Base-by-base conservation (phyloP, 805 yeast species). In the Dipodascus geniculatus region DNA sequence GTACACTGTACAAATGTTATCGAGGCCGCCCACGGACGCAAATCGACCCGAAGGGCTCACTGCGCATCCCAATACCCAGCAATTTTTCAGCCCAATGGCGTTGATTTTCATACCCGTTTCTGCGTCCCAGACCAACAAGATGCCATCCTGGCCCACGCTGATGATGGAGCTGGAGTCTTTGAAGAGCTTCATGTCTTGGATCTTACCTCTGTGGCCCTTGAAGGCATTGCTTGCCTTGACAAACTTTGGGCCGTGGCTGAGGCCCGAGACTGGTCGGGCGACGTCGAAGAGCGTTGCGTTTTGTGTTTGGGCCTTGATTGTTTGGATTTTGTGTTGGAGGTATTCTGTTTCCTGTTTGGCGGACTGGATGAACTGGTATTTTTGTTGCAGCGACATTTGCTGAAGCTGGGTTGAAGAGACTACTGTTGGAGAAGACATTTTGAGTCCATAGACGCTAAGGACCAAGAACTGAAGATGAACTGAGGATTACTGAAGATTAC, bases 121-220 rank as follows among this genome's bases (percentile, higher is more conserved):
- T 0, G 87, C 75, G 65, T 89, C 91, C 96, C 97, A 90, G 20
- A 87, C 67, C 42, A 90, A 73, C 72, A 88, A 72, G 63, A 80
- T 85, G 1, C 96, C 96, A 67, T 90, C 97, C 64, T 87, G 96
- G 23, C 91, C 82, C 0, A 87, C 88, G 51, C 88, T 79, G 6
- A 88, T 66, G 1, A 89, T 63, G 48, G 74, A 75, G 48, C 69
- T 66, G n/a, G 85, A 76, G 63, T 83, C 82, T 0, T 72, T 65
- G 53, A 81, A 76, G 95, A 96, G 86, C 52, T 79, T 72, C 54
- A 85, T 71, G 55, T 81, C 79, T 6, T 82, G 75, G 20, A 89
- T 77, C 63, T 89, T 88, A 63, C 81, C 84, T 58, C 78, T 78
- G 64, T 90, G 96, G 1, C 88, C 88, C 52, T 65, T 70, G 44